A percentile compares a stretch with the other conserved stretches of the same genome.
Conservation (phyloP, 176 grass and related monocot species). For the Lolium perenne region DNA sequence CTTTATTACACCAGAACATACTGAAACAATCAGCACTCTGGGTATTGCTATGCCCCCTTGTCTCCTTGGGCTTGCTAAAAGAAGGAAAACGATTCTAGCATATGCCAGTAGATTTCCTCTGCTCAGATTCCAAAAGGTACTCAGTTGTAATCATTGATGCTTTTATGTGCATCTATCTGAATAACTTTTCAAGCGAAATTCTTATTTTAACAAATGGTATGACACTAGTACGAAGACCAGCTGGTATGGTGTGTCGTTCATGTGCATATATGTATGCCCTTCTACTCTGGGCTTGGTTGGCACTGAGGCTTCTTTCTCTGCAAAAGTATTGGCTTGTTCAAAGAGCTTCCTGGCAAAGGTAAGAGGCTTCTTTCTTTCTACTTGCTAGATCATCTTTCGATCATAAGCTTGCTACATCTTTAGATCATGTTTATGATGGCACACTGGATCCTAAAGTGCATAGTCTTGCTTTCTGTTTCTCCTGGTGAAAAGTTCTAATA, state of each 20-base stretch:
- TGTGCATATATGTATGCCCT: neutral
- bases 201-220: neutral
- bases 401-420: neutral
- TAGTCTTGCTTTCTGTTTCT: neutral
- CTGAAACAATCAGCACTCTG: neutral
- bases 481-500: neutral
- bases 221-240: neutral
- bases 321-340: neutral
- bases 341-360: constrained; percentile 8
- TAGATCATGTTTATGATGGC: neutral
- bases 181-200: neutral
- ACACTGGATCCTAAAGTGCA: neutral
- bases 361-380: neutral
- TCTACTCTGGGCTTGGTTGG: neutral
- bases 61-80: neutral
- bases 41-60: neutral
- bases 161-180: neutral
- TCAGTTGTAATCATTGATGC: neutral
- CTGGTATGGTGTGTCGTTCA: neutral
- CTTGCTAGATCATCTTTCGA: neutral
- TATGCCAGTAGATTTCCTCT: neutral
- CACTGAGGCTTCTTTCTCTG: neutral
- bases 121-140: neutral
- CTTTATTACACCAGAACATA: neutral
- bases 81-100: neutral